Percentiles rank a stretch among this genome's conserved stretches.
Conservation (phyloP, 495 filamentous ascomycete genomes). For the Neurospora sp. region DNA sequence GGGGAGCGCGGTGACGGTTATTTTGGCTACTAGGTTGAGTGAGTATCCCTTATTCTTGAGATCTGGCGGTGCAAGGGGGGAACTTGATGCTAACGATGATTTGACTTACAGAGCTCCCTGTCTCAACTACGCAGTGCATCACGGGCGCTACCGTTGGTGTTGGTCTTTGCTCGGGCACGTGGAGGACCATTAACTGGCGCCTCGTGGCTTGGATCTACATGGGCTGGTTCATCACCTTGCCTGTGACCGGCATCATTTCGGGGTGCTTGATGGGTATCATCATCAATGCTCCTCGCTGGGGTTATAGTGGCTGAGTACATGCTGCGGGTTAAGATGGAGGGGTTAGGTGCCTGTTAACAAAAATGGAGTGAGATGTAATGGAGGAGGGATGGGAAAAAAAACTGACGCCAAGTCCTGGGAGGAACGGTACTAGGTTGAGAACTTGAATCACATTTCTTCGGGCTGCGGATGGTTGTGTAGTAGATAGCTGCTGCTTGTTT, state of each 20-base stretch:
- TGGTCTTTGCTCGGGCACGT: conserved; percentile 47
- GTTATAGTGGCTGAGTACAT: background rate
- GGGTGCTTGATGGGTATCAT: conserved; percentile 48
- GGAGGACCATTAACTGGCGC: conserved; percentile 49
- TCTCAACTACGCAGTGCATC: conserved; percentile 54
- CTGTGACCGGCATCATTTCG: conserved; percentile 43
- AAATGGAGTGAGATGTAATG: background rate
- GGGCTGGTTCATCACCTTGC: conserved; percentile 51
- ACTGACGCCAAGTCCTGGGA: background rate
- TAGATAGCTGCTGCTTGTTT: background rate
- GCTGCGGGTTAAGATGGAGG: background rate
- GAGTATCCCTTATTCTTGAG: background rate
- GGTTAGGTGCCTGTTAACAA: background rate
- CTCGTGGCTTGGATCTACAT: conserved; percentile 47
- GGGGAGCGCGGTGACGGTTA: conserved; percentile 57
- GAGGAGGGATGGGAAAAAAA: background rate
- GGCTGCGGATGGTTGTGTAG: background rate
- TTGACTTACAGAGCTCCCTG: conserved; percentile 31
- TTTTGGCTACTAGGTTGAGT: conserved; percentile 52
- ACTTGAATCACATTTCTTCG: background rate
- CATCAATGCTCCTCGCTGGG: conserved; percentile 43
- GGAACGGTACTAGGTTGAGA: background rate
- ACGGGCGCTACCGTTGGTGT: conserved; percentile 53
- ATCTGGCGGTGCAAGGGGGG: background rate
- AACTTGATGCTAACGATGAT: background rate